phyloP scores from a whole-genome alignment of 2,329 filamentous ascomycete genomes.

The Lachnellula suecica region DNA sequence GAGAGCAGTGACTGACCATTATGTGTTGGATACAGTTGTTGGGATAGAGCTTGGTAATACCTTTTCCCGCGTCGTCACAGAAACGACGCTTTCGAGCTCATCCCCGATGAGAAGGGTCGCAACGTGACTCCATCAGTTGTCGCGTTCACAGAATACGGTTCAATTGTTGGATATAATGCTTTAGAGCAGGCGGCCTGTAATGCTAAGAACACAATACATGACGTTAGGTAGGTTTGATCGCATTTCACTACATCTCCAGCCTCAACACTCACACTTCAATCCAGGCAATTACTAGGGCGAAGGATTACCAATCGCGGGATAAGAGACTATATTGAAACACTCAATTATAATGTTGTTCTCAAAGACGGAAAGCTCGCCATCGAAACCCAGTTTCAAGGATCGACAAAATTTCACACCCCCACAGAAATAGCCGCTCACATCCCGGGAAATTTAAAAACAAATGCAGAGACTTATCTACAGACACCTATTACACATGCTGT shows the following conservation, averaged over 20 bases:
- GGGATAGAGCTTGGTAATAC: constrained; percentile 96
- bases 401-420: constrained; percentile 72
- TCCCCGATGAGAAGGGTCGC: constrained; percentile 96
- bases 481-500: constrained; percentile 86
- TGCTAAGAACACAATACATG: constrained; percentile 74
- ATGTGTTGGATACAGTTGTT: constrained; percentile 59
- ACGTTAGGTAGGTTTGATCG: constrained; percentile 69
- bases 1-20: constrained; percentile 12
- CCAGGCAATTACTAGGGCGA: constrained; percentile 79
- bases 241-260: neutral
- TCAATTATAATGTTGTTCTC: constrained; percentile 92
- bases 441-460: constrained; percentile 81
- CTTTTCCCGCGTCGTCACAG: constrained; percentile 85
- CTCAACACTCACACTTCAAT: constrained; percentile 33
- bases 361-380: constrained; percentile 89
- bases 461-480: constrained; percentile 75
- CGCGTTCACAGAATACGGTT: constrained; percentile 94
- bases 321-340: constrained; percentile 93
- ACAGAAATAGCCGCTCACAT: constrained; percentile 83
- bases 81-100: constrained; percentile 93
- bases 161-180: constrained; percentile 93
- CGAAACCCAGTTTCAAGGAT: constrained; percentile 66
- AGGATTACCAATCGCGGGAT: constrained; percentile 84
- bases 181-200: constrained; percentile 92
- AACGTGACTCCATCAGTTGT: constrained; percentile 95